Conservation (phyloP, 805 yeast species). For the Candida tallmaniae region DNA sequence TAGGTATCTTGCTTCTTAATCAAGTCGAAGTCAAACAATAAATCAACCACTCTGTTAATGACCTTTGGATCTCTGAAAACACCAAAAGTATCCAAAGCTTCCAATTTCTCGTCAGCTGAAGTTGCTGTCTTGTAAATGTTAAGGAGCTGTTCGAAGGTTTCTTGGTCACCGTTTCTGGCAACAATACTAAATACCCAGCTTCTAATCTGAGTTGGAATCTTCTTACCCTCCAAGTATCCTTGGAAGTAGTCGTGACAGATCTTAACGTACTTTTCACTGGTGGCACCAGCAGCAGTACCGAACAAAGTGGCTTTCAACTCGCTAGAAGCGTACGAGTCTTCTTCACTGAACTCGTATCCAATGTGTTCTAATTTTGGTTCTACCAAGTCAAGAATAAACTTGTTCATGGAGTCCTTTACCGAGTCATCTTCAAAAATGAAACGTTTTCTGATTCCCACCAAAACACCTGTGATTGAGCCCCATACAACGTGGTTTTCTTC, state of each 20-base stretch:
- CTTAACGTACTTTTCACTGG: constrained; percentile 43
- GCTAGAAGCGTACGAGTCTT: constrained; percentile 57
- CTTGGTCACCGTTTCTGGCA: constrained; percentile 58
- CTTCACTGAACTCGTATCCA: constrained; percentile 60
- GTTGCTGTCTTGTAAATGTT: constrained; percentile 57
- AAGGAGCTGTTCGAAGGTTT: constrained; percentile 59
- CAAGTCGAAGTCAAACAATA: constrained; percentile 52
- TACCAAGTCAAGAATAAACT: constrained; percentile 53
- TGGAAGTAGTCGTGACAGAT: constrained; percentile 40
- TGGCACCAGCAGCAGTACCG: constrained; percentile 51
- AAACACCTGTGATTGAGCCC: constrained; percentile 52
- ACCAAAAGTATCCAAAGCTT: constrained; percentile 70
- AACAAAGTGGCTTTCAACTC: constrained; percentile 65
- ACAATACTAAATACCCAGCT: constrained; percentile 61
- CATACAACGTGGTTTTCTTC: constrained; percentile 66
- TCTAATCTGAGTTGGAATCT: constrained; percentile 72
- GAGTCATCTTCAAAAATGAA: constrained; percentile 51
- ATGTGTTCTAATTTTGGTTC: constrained; percentile 47
- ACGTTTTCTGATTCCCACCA: constrained; percentile 46
- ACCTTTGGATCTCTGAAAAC: constrained; percentile 49
- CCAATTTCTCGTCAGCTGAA: constrained; percentile 60
- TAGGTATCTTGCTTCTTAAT: constrained; percentile 68
- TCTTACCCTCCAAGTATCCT: constrained; percentile 57
- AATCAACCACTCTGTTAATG: constrained; percentile 51
- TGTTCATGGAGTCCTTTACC: constrained; percentile 44